Base-by-base conservation (phyloP, 2,329 filamentous ascomycete species). In the Knufia fluminis region DNA sequence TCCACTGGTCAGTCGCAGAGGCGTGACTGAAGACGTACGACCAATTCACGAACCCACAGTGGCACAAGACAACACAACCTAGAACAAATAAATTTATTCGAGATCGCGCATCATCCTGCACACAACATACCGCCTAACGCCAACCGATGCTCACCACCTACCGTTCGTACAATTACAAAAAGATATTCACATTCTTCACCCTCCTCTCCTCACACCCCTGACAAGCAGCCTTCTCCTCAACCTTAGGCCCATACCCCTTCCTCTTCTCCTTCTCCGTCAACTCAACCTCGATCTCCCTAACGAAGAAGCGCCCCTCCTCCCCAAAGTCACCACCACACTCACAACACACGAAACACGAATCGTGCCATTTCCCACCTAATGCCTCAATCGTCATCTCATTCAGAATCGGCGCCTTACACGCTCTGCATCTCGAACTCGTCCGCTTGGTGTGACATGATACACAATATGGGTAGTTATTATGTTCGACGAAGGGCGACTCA, bases 401-500 rank as follows among this genome's bases (percentile, higher is more conserved):
- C 46, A 92, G 82, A 48, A 97, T 89, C 7, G 89, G 85, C 61
- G 78, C 80, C 60, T 80, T 81, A 69, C 92, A 98, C 60, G 83
- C 87, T 59, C 80, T 79, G 68, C 92, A 98, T 68, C 94, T 94
- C 40, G 88, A 85, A 10, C 85, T 86, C 10, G 89, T 96, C 28
- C 92, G 81, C 63, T 89, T 86, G 12, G 90, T 94, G 71, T 97
- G 91, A 64, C 92, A 98, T 19, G 78, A 78, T 41, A 97, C 79
- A 68, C 92, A 98, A 90, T 92, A 98, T 3, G 92, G 92, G 66
- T 94, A 97, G 8, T 91, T 91, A 58, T 97, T 91, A 68, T 95
- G 95, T 65, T 98, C 92, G 49, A 98, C 87, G 64, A 98, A 98
- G 0, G 92, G 91, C 8, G 75, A 82, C 2, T 64, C 66, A 0